Evolutionary conservation across 208 protist species (phyloP), one percentile per base, ranked within the genome.

Genomic region (Leishmania braziliensis): DNA sequence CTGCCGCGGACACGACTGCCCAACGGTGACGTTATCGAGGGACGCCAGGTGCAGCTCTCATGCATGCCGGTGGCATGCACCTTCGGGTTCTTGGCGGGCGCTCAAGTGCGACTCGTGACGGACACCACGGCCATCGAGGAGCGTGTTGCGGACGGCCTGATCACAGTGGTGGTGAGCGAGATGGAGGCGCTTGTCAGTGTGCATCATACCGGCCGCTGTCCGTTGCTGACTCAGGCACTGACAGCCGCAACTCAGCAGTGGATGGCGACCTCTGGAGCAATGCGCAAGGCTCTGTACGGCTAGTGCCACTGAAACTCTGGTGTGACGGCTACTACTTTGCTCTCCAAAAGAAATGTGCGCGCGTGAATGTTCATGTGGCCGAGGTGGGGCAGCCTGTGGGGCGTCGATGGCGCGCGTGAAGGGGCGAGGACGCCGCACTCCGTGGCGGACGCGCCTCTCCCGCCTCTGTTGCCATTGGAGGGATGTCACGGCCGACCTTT

Each of bases 111-210:
- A 5, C 77, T 95, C 48, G 78, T 96, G 46, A 43, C 90, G 20
- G 94, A 97, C 84, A 86, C 91, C 8, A 96, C 78, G n/a, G 91
- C 94, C 9, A 88, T 89, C n/a, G 94, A 97, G 82, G 94, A 97
- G 85, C 63, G 81, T 69, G 86, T 94, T 6, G 85, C 83, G 53
- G 92, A 95, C 58, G 90, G 86, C 20, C 69, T 90, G 16, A 74
- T 95, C 23, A 97, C 90, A 18, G 81, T 97, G 16, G 86, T 84
- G 6, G 76, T 97, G 33, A 87, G 90, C 74, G 94, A 94, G 79
- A 60, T n/a, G 0, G 88, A 83, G 20, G 60, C 84, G 39, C 73
- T 97, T 36, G 78, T 97, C 2, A 75, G 87, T 8, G 73, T 97
- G 36, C 72, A 91, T 53, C 90, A 95, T 23, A 76, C 83, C 14